Conservation (phyloP, 371 early-diverging fungal genomes). For the Rhizomucor pusillus region DNA sequence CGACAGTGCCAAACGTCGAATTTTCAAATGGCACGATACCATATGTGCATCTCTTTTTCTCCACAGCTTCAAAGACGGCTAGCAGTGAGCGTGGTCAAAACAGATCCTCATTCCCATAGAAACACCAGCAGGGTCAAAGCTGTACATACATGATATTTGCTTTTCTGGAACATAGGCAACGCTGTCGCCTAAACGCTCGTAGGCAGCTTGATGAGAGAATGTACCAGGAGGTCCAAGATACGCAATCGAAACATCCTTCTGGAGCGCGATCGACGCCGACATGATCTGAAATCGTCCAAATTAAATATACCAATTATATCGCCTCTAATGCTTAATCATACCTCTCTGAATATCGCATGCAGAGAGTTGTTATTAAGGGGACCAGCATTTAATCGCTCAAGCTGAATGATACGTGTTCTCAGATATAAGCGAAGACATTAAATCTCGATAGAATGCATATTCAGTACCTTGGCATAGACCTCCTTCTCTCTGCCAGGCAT, state of each 20-base stretch:
- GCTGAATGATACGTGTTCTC: conserved; percentile 10
- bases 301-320: not conserved
- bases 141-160: conserved; percentile 49
- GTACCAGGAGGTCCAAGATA: conserved; percentile 93
- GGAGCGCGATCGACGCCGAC: conserved; percentile 87
- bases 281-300: conserved; percentile 54
- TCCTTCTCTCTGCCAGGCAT: conserved; percentile 66
- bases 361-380: conserved; percentile 76
- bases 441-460: no score
- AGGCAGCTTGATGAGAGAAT: conserved; percentile 93
- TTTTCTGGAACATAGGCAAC: conserved; percentile 70
- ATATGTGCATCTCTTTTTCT: conserved; percentile 74
- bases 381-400: conserved; percentile 71
- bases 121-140: no score
- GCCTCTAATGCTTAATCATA: conserved; percentile 7
- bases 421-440: not conserved
- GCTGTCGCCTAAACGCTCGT: conserved; percentile 77
- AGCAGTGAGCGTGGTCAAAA: not conserved
- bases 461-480: conserved; percentile 60
- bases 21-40: conserved; percentile 97
- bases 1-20: conserved; percentile 85
- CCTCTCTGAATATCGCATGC: conserved; percentile 83
- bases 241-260: conserved; percentile 78
- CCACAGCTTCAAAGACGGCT: conserved; percentile 83
- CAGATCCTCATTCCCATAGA: not conserved